Evolutionary conservation across 129 eudicot genomes (phyloP).

Genomic region (Helianthus annuus): HanXRQr2.0-SUNRISE NC_035446.2:97783059-97783558

Average conservation of each 20-base stretch:
- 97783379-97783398: too few species aligned
- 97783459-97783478: too few species aligned
- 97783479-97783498: too few species aligned
- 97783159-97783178: slow-evolving; percentile 38
- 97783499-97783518: too few species aligned
- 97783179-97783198: slow-evolving; percentile 29
- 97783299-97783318: background rate
- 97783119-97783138: slow-evolving; percentile 5
- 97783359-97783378: background rate
- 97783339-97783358: background rate
- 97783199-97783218: slow-evolving; percentile 15
- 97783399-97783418: too few species aligned
- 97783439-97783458: too few species aligned
- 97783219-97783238: slow-evolving; percentile 7
- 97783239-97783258: slow-evolving; percentile 6
- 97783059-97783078: slow-evolving; percentile 33
- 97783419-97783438: too few species aligned
- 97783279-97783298: background rate
- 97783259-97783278: background rate
- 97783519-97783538: background rate
- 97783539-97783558: background rate
- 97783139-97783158: slow-evolving; percentile 29
- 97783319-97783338: background rate
- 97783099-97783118: slow-evolving; percentile 26
- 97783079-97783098: slow-evolving; percentile 35